Conservation (phyloP, 169 alveolate genomes). For the Cryptosporidium ryanae region DNA sequence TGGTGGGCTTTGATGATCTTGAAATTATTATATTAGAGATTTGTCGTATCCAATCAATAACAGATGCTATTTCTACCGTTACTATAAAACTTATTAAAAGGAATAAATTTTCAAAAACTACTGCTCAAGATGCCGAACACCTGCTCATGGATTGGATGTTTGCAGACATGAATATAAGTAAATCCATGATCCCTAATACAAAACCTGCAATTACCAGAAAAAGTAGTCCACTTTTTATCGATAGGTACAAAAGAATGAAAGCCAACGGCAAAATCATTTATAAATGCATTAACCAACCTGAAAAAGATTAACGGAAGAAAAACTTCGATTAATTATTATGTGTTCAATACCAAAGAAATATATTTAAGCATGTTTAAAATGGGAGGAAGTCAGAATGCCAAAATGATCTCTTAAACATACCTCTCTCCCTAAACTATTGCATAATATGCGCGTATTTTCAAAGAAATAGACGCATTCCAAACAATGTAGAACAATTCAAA, state of each 20-base stretch:
- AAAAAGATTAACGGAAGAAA: too few species aligned
- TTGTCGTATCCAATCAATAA: constrained; percentile 62
- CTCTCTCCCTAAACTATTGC: too few species aligned
- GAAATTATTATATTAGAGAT: constrained; percentile 21
- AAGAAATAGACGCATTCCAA: too few species aligned
- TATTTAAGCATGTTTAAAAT: too few species aligned
- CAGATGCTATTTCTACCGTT: constrained; percentile 62
- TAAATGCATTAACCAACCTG: neutral
- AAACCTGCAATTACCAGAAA: constrained; percentile 44
- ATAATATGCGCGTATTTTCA: too few species aligned
- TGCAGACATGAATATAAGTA: constrained; percentile 36
- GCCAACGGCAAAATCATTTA: constrained; percentile 1
- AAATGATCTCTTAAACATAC: too few species aligned
- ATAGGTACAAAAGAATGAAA: constrained; percentile 33
- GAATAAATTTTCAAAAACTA: constrained; percentile 12
- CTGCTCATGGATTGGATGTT: constrained; percentile 61
- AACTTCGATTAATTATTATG: too few species aligned
- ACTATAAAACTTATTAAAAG: constrained; percentile 36
- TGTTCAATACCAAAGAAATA: too few species aligned
- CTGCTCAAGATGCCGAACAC: constrained; percentile 61
- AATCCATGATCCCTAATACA: constrained; percentile 32
- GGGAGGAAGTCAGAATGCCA: too few species aligned
- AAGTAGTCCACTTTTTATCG: constrained; percentile 53
- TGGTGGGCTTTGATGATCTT: constrained; percentile 17
- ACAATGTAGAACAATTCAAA: too few species aligned